Conservation (phyloP, 345 rosid genomes). For the Limnanthes douglasii region DNA sequence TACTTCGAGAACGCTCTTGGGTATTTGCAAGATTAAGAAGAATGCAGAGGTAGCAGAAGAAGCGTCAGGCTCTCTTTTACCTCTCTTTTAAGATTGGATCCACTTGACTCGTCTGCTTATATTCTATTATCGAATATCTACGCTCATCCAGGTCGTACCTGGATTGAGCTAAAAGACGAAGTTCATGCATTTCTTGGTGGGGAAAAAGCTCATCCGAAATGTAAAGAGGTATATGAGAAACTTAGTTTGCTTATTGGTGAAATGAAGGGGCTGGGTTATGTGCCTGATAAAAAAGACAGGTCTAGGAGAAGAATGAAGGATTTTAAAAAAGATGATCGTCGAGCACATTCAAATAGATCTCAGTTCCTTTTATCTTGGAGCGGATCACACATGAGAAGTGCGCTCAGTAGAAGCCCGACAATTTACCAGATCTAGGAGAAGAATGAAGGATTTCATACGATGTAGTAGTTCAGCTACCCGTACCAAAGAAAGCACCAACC, state of each 20-base stretch:
- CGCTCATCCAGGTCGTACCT: conserved; percentile 90
- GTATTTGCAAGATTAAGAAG: conserved; percentile 58
- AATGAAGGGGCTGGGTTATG: too few species aligned
- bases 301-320: too few species aligned
- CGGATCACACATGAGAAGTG: too few species aligned
- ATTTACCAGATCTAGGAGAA: too few species aligned
- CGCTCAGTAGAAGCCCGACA: too few species aligned
- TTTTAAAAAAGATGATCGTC: too few species aligned
- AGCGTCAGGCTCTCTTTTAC: conserved; percentile 34
- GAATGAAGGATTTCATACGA: too few species aligned
- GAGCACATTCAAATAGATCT: too few species aligned
- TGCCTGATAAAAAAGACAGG: too few species aligned
- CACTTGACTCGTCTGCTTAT: conserved; percentile 68
- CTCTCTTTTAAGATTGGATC: conserved; percentile 49
- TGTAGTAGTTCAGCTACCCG: too few species aligned
- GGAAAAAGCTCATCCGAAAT: conserved; percentile 56
- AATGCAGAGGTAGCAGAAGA: conserved; percentile 65
- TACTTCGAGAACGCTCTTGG: conserved; percentile 75
- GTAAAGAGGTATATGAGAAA: conserved; percentile 39
- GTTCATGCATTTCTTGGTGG: conserved; percentile 56
- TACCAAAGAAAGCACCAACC: too few species aligned
- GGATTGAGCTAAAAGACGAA: conserved; percentile 78
- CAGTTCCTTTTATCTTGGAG: too few species aligned
- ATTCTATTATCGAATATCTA: conserved; percentile 71
- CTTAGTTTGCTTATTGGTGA: conserved; percentile 40